These are phyloP conservation scores for Xylaria sp. DNA, from an alignment of 2,329 filamentous ascomycete genomes.

Conservation along the genomic window DNA sequence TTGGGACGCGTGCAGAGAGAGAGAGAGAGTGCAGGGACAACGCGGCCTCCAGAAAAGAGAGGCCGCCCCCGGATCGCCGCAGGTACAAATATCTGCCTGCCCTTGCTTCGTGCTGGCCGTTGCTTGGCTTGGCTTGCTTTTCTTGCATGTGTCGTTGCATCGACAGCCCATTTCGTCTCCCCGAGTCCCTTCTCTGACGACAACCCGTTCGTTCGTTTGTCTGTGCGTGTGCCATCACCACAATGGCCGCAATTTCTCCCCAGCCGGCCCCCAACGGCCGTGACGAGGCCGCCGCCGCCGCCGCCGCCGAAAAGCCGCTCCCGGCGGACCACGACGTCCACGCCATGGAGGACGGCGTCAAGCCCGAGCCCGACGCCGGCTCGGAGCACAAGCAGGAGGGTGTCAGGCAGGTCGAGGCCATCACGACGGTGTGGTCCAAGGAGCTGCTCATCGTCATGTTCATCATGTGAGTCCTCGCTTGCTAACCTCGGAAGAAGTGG, in stretches of 20 bases:
- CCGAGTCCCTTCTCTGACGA: not conserved
- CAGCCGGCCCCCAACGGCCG: not conserved
- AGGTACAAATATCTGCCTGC: not conserved
- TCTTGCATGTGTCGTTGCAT: not conserved
- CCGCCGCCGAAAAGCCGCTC: conserved; percentile 1
- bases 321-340: not conserved
- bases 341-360: not conserved
- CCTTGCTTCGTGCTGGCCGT: too few relatives aligned
- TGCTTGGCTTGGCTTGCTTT: too few relatives aligned
- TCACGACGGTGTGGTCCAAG: conserved; percentile 43
- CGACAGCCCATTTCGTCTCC: not conserved
- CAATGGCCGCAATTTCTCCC: not conserved
- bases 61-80: not conserved
- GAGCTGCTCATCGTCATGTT: conserved; percentile 39
- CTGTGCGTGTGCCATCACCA: not conserved
- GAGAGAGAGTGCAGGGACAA: too few relatives aligned
- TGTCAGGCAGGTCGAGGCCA: conserved; percentile 42
- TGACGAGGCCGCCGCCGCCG: not conserved
- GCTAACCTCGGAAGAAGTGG: conserved; percentile 8
- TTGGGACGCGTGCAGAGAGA: not conserved
- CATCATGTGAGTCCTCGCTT: conserved; percentile 39
- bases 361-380: conserved; percentile 18
- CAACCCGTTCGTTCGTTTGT: not conserved
- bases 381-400: conserved; percentile 41
- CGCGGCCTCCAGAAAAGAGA: not conserved